Evolutionary conservation across 2,329 filamentous ascomycete species (phyloP), one percentile per base, ranked within the genome.

Genomic region (Claviceps pazoutovae): DNA sequence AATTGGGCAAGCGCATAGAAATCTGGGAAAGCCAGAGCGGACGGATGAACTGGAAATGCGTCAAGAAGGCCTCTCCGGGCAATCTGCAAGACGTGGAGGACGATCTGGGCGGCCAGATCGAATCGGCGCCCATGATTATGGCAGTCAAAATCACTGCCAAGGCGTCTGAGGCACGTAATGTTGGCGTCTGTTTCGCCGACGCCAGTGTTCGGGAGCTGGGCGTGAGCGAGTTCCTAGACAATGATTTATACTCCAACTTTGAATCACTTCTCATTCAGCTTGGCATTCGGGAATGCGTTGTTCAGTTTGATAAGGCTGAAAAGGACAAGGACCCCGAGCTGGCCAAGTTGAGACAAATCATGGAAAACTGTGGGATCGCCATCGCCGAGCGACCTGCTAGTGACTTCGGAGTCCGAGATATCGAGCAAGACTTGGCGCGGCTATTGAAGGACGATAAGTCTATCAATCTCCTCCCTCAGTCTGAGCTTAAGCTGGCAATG

Each of bases 161-260:
- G 64, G 87, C 88, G 1, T 79, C 79, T 0, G 91, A 97, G 65
- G 87, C 85, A 5, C 79, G 93, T 46, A 87, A 79, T 57, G 85
- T 98, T 0, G 93, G 93, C 8, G 91, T 98, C 5, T 97, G 93
- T 69, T 98, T 98, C 64, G 94, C 93, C 7, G 93, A 98, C 72
- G 93, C 94, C 1, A 96, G 88, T 58, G 91, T 97, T 26, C 79
- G 93, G 49, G 93, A 98, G 71, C 77, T 98, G 2, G 93, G 93
- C 8, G 89, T 98, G 51, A 95, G 88, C 73, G 94, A 98, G 64
- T 98, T 98, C 58, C 79, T 95, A n/a, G 93, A 98, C 74, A 98
- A 97, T 63, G 93, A 98, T 64, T 75, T 96, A 9, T 98, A 94
- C 71, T 97, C 91, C 50, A 98, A 98, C 66, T 94, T 98, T 58